Base-by-base conservation (phyloP, 768 basidiomycete species). In the Sarcodon sp. region DNA sequence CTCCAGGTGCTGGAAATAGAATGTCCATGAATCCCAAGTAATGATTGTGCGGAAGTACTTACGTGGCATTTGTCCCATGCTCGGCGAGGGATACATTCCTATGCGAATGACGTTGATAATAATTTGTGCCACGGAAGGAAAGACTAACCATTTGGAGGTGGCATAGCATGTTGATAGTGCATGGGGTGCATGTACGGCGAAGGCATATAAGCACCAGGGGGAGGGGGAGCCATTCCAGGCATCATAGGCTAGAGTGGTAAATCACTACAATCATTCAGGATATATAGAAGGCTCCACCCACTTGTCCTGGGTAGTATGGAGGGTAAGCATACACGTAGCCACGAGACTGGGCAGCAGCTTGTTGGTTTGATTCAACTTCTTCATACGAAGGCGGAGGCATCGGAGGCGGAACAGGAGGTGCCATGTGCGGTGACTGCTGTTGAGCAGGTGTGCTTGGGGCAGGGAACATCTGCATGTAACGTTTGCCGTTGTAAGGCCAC, bases 401-500 rank as follows among this genome's bases (percentile, higher is more conserved):
- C 3, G 79, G 78, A 6, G 79, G 79, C 0, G 81, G 80, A 15
- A 71, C 77, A 18, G 80, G 80, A 18, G 78, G 80, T 10, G 69
- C 70, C 66, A 85, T 78, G 53, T 80, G 83, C 27, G 77, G 68
- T 12, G 79, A 70, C 50, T 75, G 83, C 46, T 71, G 84, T 44
- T 73, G 79, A n/a, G 75, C 78, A 16, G 70, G 77, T 38, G 73
- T 72, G 44, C 71, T 73, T 13, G 72, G 65, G 1, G 75, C 68
- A 5, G 84, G 86, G 69, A 86, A 91, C 74, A 87, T 75, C 51
- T 72, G 69, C 52, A 77, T 72, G 63, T 87, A 90, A 34, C 89
- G 80, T 65, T 93, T 92, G 61, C 92, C 92, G 54, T 66, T 83
- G 65, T 87, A 97, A 15, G 87, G 85, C 93, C 92, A 97, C 52